Base-by-base conservation (phyloP, 805 yeast species). In the Metschnikowia santaceciliae region DNA sequence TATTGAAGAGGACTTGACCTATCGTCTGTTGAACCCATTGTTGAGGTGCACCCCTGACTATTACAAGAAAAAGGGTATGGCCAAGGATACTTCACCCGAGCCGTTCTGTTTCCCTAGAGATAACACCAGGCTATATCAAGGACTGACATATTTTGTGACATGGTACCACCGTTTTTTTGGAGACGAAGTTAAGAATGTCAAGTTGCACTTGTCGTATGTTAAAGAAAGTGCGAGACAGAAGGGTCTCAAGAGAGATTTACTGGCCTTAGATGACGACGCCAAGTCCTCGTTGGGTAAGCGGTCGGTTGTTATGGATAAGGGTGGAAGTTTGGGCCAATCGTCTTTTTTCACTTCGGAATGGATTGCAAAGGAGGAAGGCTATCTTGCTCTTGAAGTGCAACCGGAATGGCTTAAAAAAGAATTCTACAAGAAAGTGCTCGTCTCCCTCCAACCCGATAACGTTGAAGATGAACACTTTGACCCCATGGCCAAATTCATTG, bases 91-190 rank as follows among this genome's bases (percentile, higher is more conserved):
- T 15, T 60, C 71, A 1, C 79, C 90, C 37, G 94, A 75, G 47
- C 97, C 97, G n/a, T 88, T 89, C 67, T 90, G 97, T 67, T 79
- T 88, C 19, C 97, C 96, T 11, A 74, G 71, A 33, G 91, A 86
- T 59, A 77, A 82, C 52, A 60, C 75, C 11, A 75, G 71, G 37
- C 73, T 87, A 69, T 77, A 78, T 55, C 66, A 79, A 52, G 96
- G 78, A 32, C 69, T 76, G 49, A 80, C 88, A 0, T 86, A 88
- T 60, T 90, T 90, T 61, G 67, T 88, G 47, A 83, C 92, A 8
- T 90, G 97, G 97, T 90, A 74, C 68, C 77, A 92, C 2, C 75
- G 78, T 45, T 84, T 71, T 64, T 90, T 88, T 60, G 61, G 62
- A 30, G 74, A 78, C 44, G 78, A 71, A 2, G 86, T 80, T 22